These are phyloP conservation scores for Penicillium parvum DNA, from an alignment of 495 filamentous ascomycete genomes.

Conservation along the genomic window DNA sequence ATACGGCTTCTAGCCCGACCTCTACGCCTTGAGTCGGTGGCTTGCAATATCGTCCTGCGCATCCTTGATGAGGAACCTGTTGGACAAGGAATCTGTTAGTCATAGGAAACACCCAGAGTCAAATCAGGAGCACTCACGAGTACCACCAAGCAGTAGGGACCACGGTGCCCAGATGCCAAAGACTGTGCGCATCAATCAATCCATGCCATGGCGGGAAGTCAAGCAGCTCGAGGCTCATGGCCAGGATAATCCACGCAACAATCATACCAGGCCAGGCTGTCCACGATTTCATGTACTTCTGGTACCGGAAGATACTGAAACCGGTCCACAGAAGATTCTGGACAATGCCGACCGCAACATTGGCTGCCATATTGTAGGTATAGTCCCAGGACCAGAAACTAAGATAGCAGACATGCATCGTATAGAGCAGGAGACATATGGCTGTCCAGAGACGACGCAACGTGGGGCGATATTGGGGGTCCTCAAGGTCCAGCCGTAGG, in stretches of 20 bases:
- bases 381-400: constrained; percentile 89
- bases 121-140: constrained; percentile 59
- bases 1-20: not conserved
- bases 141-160: constrained; percentile 90
- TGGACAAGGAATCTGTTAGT: constrained; percentile 17
- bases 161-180: constrained; percentile 95
- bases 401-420: constrained; percentile 76
- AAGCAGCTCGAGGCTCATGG: constrained; percentile 91
- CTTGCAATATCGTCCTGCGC: constrained; percentile 67
- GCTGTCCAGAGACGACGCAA: constrained; percentile 69
- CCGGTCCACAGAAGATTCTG: constrained; percentile 82
- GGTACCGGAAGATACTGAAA: constrained; percentile 74
- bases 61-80: constrained; percentile 74
- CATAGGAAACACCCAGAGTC: constrained; percentile 1
- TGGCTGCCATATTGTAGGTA: constrained; percentile 94
- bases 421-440: constrained; percentile 66
- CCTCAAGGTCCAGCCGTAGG: constrained; percentile 69
- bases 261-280: constrained; percentile 88
- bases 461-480: constrained; percentile 48
- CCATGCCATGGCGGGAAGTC: constrained; percentile 87
- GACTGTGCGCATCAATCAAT: constrained; percentile 84
- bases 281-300: constrained; percentile 64
- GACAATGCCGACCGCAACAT: constrained; percentile 75
- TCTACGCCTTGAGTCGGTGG: constrained; percentile 46
- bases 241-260: constrained; percentile 85